Evolutionary conservation across 805 yeast genomes (phyloP), one percentile per base, ranked within the genome.

Genomic region (Kregervanrija fluxuum): DNA sequence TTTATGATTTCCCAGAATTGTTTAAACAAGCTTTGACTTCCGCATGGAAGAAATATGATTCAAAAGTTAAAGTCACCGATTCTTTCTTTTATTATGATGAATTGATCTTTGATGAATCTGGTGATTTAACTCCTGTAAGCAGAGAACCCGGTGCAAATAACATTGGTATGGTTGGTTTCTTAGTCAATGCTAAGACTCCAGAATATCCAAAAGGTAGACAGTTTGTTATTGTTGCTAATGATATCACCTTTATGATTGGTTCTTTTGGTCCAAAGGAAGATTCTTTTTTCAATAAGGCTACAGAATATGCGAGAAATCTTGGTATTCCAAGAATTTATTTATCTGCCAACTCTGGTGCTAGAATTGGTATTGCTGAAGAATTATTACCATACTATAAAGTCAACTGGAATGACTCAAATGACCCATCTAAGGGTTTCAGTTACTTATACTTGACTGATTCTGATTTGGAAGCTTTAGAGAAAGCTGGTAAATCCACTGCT

Each of bases 261-360:
- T 95, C 99, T 0, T 93, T 93, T 59, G 99, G 99, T 58, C 99
- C 99, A 17, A 82, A 77, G 57, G 99, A 93, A 70, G 99, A 93
- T 69, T 74, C 71, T 45, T 93, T 82, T 73, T 93, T 93, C 76
- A 79, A 86, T 73, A 81, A 83, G 62, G 95, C 90, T 52, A 93
- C 99, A 33, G 95, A 89, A 60, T 76, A 82, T 54, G 96, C 98
- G 32, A 79, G 96, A 70, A 73, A 78, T 61, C 75, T 82, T 53
- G 99, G 99, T 48, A 81, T 93, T 55, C 99, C 99, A 61, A 77
- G 99, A 70, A 78, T 93, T 46, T 93, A 93, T 69, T 73, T 93
- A 55, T 87, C 97, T 56, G 99, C 99, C 30, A 93, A 93, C 77
- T 90, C 98, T 48, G 99, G 99, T 74, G 99, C 99, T 39, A 82